phyloP scores from a whole-genome alignment of 805 yeast genomes.

The Debaryomyces prosopidis region DNA sequence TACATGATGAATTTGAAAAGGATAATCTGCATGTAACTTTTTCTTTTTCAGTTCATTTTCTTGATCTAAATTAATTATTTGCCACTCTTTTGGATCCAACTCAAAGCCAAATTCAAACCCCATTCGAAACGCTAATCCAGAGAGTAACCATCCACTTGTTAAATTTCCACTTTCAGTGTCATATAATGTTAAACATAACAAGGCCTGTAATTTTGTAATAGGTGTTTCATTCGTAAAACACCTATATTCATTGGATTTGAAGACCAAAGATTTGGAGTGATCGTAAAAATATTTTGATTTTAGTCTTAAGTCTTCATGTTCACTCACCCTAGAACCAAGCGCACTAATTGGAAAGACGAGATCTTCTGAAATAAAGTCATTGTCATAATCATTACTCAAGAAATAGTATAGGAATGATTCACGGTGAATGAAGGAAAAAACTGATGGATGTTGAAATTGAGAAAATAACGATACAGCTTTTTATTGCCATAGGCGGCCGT shows the following conservation, averaged over 20 bases:
- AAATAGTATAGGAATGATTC: slow-evolving; percentile 12
- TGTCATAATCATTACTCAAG: slow-evolving; percentile 12
- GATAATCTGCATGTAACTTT: slow-evolving; percentile 5
- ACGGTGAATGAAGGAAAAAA: slow-evolving; percentile 9
- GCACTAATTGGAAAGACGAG: slow-evolving; percentile 9
- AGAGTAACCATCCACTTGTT: slow-evolving; percentile 14
- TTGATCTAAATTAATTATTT: slow-evolving; percentile 2
- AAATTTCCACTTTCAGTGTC: slow-evolving; percentile 14
- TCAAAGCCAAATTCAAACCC: slow-evolving; percentile 16
- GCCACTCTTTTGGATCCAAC: slow-evolving; percentile 13
- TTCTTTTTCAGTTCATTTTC: background rate
- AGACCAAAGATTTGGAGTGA: slow-evolving; percentile 2
- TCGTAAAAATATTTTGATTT: slow-evolving; percentile 9
- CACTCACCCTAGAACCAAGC: slow-evolving; percentile 8
- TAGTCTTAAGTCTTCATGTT: background rate
- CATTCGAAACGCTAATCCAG: slow-evolving; percentile 15
- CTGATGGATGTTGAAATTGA: slow-evolving; percentile 9
- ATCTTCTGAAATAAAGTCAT: slow-evolving; percentile 10
- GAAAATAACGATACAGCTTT: slow-evolving; percentile 8
- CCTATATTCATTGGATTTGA: slow-evolving; percentile 4
- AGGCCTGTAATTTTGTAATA: slow-evolving; percentile 10
- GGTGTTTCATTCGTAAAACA: slow-evolving; percentile 6
- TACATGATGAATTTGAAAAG: slow-evolving; percentile 7
- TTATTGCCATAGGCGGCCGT: slow-evolving; percentile 2
- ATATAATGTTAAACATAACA: slow-evolving; percentile 11